phyloP scores from a whole-genome alignment of 75 land plant species.

The Selaginella tamariscina region DNA sequence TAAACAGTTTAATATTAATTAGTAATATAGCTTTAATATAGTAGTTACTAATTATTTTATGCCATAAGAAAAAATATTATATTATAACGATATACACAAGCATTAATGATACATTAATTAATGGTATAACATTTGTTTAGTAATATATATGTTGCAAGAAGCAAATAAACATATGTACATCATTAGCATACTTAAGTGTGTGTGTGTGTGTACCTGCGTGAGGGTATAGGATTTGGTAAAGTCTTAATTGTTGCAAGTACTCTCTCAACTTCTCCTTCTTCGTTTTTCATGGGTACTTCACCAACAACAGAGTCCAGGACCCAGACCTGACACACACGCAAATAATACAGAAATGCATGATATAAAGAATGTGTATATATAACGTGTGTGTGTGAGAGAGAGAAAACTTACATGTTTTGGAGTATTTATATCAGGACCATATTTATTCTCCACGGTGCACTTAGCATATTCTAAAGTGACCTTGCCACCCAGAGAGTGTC shows the following conservation, averaged over 20 bases:
- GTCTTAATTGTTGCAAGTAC: slow-evolving; percentile 52
- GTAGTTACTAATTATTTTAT: background rate
- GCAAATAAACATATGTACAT: too few relatives aligned
- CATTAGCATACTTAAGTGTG: too few relatives aligned
- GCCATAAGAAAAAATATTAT: too few relatives aligned
- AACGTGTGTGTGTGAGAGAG: background rate
- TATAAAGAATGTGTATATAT: background rate
- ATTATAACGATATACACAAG: too few relatives aligned
- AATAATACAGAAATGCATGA: too few relatives aligned
- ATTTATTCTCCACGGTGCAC: slow-evolving; percentile 45
- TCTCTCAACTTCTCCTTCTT: slow-evolving; percentile 75
- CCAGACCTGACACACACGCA: slow-evolving; percentile 73
- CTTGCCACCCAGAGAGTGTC: slow-evolving; percentile 92
- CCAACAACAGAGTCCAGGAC: slow-evolving; percentile 90
- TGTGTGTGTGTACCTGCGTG: too few relatives aligned
- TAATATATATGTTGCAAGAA: too few relatives aligned
- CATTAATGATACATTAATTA: too few relatives aligned
- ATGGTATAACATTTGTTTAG: too few relatives aligned
- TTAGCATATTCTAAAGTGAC: slow-evolving; percentile 63
- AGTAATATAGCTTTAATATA: background rate
- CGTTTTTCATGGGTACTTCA: slow-evolving; percentile 36
- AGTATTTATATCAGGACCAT: slow-evolving; percentile 35
- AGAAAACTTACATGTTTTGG: slow-evolving; percentile 58
- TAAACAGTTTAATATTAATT: slow-evolving; percentile 15
- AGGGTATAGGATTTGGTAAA: slow-evolving; percentile 58